Evolutionary conservation across 495 filamentous ascomycete species (phyloP).

Genomic region (Sabuloglossum arenarium): DNA sequence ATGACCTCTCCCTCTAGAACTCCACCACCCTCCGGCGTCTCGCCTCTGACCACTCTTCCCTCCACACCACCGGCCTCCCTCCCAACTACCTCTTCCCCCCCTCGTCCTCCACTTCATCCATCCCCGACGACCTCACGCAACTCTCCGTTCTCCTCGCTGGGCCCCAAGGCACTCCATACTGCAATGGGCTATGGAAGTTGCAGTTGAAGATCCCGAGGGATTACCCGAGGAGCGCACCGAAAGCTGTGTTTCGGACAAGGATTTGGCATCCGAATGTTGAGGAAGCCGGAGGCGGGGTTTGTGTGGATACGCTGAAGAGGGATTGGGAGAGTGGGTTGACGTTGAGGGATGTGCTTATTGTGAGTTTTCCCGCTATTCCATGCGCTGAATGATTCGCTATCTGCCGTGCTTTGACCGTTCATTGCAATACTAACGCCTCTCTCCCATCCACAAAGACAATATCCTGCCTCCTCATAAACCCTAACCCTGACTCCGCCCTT

Average conservation of each 20-base stretch:
- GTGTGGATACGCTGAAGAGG: slow-evolving; percentile 51
- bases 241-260: slow-evolving; percentile 41
- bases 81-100: slow-evolving; percentile 45
- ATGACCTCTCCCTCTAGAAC: slow-evolving; percentile 19
- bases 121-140: slow-evolving; percentile 36
- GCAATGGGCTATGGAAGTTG: slow-evolving; percentile 36
- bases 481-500: slow-evolving; percentile 49
- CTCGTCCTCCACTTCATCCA: slow-evolving; percentile 13
- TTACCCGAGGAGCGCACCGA: slow-evolving; percentile 44
- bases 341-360: slow-evolving; percentile 39
- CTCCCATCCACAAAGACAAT: slow-evolving; percentile 25
- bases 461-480: slow-evolving; percentile 48
- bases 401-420: too few relatives aligned
- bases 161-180: slow-evolving; percentile 42
- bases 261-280: slow-evolving; percentile 63
- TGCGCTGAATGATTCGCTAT: too few relatives aligned
- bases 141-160: slow-evolving; percentile 39
- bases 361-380: slow-evolving; percentile 13
- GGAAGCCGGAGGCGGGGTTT: slow-evolving; percentile 40
- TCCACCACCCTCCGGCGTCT: slow-evolving; percentile 38
- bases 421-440: too few relatives aligned
- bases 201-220: slow-evolving; percentile 40
- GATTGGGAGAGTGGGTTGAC: slow-evolving; percentile 43
- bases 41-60: slow-evolving; percentile 38
- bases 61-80: slow-evolving; percentile 35